Evolutionary conservation across 2,329 filamentous ascomycete species (phyloP).

Genomic region (Colletotrichum zoysiae): DNA sequence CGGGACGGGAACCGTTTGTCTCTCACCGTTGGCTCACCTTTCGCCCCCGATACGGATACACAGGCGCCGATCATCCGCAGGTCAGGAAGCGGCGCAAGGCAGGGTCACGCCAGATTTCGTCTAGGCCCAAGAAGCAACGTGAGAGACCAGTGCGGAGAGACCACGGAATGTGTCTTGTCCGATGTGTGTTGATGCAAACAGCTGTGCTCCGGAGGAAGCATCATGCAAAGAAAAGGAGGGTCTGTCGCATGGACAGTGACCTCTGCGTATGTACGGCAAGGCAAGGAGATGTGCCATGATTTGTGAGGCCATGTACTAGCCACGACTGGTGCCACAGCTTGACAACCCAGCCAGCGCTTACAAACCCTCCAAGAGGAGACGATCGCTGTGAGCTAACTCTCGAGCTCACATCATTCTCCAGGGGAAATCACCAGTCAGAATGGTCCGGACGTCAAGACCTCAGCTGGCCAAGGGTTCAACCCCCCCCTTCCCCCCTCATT

Average conservation of each 20-base stretch:
- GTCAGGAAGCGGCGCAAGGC: background rate
- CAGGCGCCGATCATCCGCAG: slow-evolving; percentile 30
- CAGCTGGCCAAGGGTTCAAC: slow-evolving; percentile 34
- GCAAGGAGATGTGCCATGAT: slow-evolving; percentile 13
- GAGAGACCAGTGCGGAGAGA: slow-evolving; percentile 6
- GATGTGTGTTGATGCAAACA: slow-evolving; percentile 6
- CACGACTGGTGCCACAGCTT: slow-evolving; percentile 33
- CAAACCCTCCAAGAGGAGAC: slow-evolving; percentile 7
- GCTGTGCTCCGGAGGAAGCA: background rate
- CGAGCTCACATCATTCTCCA: slow-evolving; percentile 24
- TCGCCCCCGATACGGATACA: slow-evolving; percentile 31
- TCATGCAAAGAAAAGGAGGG: slow-evolving; percentile 30
- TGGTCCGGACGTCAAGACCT: slow-evolving; percentile 12
- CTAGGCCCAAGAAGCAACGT: slow-evolving; percentile 6
- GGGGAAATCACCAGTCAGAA: slow-evolving; percentile 30
- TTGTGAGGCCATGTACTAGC: slow-evolving; percentile 36
- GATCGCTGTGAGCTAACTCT: slow-evolving; percentile 22
- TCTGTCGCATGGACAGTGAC: background rate
- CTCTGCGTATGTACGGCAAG: background rate
- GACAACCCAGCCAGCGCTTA: slow-evolving; percentile 11
- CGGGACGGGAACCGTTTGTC: slow-evolving; percentile 6
- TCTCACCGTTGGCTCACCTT: slow-evolving; percentile 19
- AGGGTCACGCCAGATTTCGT: background rate
- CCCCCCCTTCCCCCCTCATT: too few species aligned
- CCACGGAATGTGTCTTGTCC: background rate